These are phyloP conservation scores for Golubevia pallescens DNA, from an alignment of 1,284 basidiomycete species.

Conservation along the genomic window DNA sequence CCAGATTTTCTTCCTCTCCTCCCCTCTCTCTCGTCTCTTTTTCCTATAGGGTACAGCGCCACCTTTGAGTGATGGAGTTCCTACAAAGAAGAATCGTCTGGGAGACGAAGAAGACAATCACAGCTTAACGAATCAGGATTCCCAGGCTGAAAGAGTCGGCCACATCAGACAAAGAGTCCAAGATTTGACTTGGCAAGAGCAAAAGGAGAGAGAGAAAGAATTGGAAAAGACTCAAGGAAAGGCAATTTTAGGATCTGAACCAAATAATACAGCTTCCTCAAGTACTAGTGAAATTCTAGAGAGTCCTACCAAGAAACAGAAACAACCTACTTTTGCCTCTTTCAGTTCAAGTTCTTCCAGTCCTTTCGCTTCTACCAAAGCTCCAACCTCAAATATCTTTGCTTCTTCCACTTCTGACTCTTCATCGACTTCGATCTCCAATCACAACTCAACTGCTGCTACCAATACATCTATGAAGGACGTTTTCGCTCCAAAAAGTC, in stretches of 20 bases:
- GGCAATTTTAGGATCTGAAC: background rate
- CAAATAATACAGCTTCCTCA: background rate
- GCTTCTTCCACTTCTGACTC: constrained; percentile 1
- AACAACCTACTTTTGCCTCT: constrained; percentile 31
- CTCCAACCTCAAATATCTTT: constrained; percentile 9
- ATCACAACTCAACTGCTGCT: too few relatives aligned
- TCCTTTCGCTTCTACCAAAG: constrained; percentile 22
- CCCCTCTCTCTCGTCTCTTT: background rate
- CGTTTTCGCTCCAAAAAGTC: too few relatives aligned
- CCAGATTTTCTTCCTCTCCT: background rate
- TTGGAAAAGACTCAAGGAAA: background rate
- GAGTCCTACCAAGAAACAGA: constrained; percentile 11
- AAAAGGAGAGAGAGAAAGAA: background rate
- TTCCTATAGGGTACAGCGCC: constrained; percentile 2
- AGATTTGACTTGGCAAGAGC: constrained; percentile 37
- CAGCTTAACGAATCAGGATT: background rate
- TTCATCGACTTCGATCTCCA: background rate
- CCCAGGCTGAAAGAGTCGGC: constrained; percentile 42
- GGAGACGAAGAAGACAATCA: constrained; percentile 12
- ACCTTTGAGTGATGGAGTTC: constrained; percentile 23
- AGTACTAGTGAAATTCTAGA: background rate
- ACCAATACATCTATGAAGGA: too few relatives aligned
- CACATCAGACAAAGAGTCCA: constrained; percentile 46
- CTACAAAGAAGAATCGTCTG: constrained; percentile 47
- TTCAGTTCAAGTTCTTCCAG: constrained; percentile 22